Evolutionary conservation across 2,329 filamentous ascomycete species (phyloP), one percentile per base, ranked within the genome.

Genomic region (Trichoderma atrobrunneum): DNA sequence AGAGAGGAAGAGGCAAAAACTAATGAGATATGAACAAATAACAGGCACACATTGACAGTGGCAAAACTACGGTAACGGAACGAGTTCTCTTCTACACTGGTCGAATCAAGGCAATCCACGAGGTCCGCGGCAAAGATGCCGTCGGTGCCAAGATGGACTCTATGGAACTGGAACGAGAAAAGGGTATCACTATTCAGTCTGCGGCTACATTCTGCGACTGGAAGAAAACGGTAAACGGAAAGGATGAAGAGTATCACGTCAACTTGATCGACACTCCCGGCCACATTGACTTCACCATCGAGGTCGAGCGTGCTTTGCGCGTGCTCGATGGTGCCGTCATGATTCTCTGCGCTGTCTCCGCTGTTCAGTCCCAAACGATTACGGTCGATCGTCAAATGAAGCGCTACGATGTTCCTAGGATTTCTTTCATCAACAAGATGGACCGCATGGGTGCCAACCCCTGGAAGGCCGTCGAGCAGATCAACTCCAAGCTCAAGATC

Each of bases 351-450:
- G 96, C 96, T 74, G 96, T 98, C 73, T 97, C 93, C 78, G 96
- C 96, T 80, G 96, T 99, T 39, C 96, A 99, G 84, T 95, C 92
- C 80, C 96, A 99, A 84, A 99, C 96, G 24, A 98, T 98, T 78
- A 99, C 96, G 1, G 96, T 99, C 75, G 95, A 99, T 82, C 90
- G 96, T 77, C 96, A 99, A 85, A 99, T 99, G 96, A 93, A 94
- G 86, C 91, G 96, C 77, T 99, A 99, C 87, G 95, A 98, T 80
- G 91, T 99, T 74, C 96, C 96, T 73, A 89, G 96, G 77, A 91
- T 99, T 81, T 97, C 93, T 70, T 99, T 99, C 79, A 90, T 99
- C 81, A 99, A 99, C 87, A 99, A 99, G 88, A 98, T 99, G 95
- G 96, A 99, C 80, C 92, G 96, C 76, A 98, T 98, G 92, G 96